These are phyloP conservation scores for Lolium multiflorum DNA, from an alignment of 176 grass and related monocot species.

Conservation along the genomic window DNA sequence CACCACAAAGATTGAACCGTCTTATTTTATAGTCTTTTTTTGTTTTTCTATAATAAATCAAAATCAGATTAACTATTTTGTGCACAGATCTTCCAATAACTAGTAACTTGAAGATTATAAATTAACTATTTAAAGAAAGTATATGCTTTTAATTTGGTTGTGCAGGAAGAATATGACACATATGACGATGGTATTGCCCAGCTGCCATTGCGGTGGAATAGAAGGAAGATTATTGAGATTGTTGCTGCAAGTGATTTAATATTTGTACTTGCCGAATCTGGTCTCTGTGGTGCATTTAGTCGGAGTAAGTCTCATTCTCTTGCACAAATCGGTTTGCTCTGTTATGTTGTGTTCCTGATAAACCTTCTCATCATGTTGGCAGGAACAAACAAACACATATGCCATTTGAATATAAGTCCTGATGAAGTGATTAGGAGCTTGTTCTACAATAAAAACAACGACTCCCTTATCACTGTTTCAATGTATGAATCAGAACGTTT, in stretches of 20 bases:
- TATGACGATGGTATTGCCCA: conserved; percentile 60
- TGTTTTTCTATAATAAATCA: neutral
- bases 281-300: conserved; percentile 77
- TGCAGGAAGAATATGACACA: conserved; percentile 80
- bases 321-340: neutral
- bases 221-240: conserved; percentile 85
- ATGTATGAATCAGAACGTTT: conserved; percentile 81
- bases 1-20: neutral
- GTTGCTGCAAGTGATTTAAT: conserved; percentile 86
- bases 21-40: neutral
- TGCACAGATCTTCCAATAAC: neutral
- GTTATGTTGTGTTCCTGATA: conserved; percentile 41
- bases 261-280: conserved; percentile 76
- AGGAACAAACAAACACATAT: conserved; percentile 83
- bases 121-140: neutral
- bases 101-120: neutral
- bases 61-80: conserved; percentile 15
- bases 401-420: conserved; percentile 85
- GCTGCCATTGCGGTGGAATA: conserved; percentile 64
- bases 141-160: conserved; percentile 37
- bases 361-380: conserved; percentile 48
- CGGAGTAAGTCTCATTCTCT: conserved; percentile 55
- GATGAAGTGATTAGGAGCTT: conserved; percentile 84
- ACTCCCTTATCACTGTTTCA: conserved; percentile 74
- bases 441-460: conserved; percentile 82